These are phyloP conservation scores for Fusarium mundagurra DNA, from an alignment of 2,329 filamentous ascomycete species.

Conservation along the genomic window DNA sequence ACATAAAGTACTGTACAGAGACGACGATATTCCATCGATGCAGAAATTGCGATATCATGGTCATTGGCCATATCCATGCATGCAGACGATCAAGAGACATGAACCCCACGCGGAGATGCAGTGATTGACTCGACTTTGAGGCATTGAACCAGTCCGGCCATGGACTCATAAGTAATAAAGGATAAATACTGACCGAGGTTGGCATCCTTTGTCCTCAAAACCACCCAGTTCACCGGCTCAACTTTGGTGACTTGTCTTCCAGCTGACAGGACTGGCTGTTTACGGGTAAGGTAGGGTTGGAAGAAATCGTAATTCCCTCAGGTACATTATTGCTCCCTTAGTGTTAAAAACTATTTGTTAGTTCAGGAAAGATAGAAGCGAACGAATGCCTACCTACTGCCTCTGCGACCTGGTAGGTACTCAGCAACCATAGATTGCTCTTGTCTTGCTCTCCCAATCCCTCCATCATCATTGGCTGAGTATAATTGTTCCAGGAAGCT, in stretches of 20 bases:
- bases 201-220: background rate
- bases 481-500: background rate
- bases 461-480: conserved; percentile 21
- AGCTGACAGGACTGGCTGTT: background rate
- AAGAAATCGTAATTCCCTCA: background rate
- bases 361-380: background rate
- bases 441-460: conserved; percentile 6
- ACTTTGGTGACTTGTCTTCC: background rate
- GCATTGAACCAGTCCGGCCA: background rate
- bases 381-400: background rate
- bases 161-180: background rate
- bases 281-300: background rate
- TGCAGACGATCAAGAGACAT: background rate
- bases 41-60: background rate
- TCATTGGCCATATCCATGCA: background rate
- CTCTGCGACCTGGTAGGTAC: background rate
- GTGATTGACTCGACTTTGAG: background rate
- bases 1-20: background rate
- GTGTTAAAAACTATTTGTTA: background rate
- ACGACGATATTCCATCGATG: background rate
- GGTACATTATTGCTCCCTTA: background rate
- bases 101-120: background rate
- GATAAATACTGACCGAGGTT: background rate
- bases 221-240: background rate
- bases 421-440: conserved; percentile 1